Conservation (phyloP, 768 basidiomycete genomes). For the Rhodosporidiobolus sp. region DNA sequence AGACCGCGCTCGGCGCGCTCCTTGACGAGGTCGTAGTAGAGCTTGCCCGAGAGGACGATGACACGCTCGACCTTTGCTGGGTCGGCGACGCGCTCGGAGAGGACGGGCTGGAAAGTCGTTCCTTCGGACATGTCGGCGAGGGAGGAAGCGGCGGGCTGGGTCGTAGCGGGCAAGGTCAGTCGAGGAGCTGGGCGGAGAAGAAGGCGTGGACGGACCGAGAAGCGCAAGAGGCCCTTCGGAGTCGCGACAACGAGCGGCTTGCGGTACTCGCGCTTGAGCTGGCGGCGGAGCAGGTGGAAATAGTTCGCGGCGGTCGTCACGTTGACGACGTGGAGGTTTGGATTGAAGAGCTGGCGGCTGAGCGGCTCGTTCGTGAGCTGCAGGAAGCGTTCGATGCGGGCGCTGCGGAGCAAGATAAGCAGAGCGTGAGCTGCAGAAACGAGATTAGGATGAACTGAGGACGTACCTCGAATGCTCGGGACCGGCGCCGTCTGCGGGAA, state of each 20-base stretch:
- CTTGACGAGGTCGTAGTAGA: slow-evolving; percentile 81
- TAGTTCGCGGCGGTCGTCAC: slow-evolving; percentile 88
- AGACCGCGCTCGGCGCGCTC: slow-evolving; percentile 58
- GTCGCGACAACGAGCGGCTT: slow-evolving; percentile 80
- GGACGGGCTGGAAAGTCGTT: slow-evolving; percentile 56
- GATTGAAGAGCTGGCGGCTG: slow-evolving; percentile 42
- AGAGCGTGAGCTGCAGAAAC: not conserved
- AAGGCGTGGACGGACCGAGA: slow-evolving; percentile 58
- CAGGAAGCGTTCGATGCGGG: slow-evolving; percentile 82
- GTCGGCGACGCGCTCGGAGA: slow-evolving; percentile 63
- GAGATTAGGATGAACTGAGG: not conserved
- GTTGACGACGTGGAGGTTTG: slow-evolving; percentile 76
- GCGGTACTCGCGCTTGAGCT: slow-evolving; percentile 77
- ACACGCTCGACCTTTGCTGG: slow-evolving; percentile 58
- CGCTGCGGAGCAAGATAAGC: slow-evolving; percentile 52
- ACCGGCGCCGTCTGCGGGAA: slow-evolving; percentile 73
- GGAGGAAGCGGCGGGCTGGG: slow-evolving; percentile 70
- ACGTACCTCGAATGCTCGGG: slow-evolving; percentile 74
- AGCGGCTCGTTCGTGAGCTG: slow-evolving; percentile 81
- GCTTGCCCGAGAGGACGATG: slow-evolving; percentile 74
- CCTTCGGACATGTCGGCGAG: slow-evolving; percentile 62
- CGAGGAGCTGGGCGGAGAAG: not conserved
- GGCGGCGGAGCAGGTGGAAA: slow-evolving; percentile 86
- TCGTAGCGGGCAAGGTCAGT: not conserved
- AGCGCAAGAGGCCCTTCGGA: slow-evolving; percentile 76